These are phyloP conservation scores for Senna siamea DNA, from an alignment of 306 rosid genomes.

Conservation along the genomic window DNA sequence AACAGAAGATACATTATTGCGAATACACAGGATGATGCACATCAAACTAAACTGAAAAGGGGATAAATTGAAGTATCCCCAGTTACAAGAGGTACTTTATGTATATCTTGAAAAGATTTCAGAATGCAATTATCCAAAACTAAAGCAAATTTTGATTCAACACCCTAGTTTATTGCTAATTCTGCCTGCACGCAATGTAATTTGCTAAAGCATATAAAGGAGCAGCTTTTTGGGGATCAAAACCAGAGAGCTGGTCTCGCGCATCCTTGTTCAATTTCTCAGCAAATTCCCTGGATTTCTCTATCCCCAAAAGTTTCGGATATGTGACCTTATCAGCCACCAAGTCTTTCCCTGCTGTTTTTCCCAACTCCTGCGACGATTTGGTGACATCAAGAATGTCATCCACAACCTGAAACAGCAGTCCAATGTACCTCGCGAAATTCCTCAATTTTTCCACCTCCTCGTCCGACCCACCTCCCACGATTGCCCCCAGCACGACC, in stretches of 20 bases:
- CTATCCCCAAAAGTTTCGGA: slow-evolving; percentile 78
- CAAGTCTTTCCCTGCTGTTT: slow-evolving; percentile 86
- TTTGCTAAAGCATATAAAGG: slow-evolving; percentile 77
- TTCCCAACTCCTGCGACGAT: slow-evolving; percentile 79
- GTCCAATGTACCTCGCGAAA: slow-evolving; percentile 67
- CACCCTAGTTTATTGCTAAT: slow-evolving; percentile 56
- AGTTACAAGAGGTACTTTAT: background rate
- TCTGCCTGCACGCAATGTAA: slow-evolving; percentile 76
- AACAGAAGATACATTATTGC: slow-evolving; percentile 31
- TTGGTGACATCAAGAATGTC: slow-evolving; percentile 84
- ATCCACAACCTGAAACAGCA: slow-evolving; percentile 87
- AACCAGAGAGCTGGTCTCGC: slow-evolving; percentile 59
- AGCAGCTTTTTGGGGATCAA: slow-evolving; percentile 65
- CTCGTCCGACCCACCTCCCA: slow-evolving; percentile 72
- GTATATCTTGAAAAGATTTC: background rate
- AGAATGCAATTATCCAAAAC: slow-evolving; percentile 23
- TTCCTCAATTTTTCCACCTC: slow-evolving; percentile 68
- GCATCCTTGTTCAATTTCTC: slow-evolving; percentile 70
- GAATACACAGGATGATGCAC: slow-evolving; percentile 10
- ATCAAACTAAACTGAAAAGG: background rate
- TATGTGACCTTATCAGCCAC: slow-evolving; percentile 85
- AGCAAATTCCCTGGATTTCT: slow-evolving; percentile 74
- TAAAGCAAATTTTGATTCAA: slow-evolving; percentile 14
- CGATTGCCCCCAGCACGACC: slow-evolving; percentile 70
- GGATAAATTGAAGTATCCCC: slow-evolving; percentile 19